phyloP scores from a whole-genome alignment of 2,329 filamentous ascomycete species.

The Microdochium bolleyi region DNA sequence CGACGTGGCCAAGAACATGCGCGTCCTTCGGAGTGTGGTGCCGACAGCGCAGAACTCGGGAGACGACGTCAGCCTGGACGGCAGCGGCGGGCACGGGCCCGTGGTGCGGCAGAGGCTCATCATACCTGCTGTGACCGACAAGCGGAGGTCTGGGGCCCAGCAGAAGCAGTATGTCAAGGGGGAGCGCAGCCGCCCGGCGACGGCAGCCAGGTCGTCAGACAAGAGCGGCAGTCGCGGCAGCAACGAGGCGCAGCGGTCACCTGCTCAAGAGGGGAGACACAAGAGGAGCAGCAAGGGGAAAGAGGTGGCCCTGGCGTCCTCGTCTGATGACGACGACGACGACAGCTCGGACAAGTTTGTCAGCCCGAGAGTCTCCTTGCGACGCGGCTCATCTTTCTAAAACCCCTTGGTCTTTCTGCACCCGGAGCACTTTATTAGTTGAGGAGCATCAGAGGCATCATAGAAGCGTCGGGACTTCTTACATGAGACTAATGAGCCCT shows the following conservation, averaged over 20 bases:
- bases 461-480: too few species aligned
- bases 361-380: neutral
- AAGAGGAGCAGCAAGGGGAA: neutral
- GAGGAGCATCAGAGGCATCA: too few species aligned
- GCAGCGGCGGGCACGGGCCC: conserved; percentile 4
- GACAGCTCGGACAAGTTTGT: neutral
- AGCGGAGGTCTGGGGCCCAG: neutral
- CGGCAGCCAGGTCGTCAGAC: neutral
- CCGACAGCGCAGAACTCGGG: conserved; percentile 45
- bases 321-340: neutral
- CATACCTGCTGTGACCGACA: conserved; percentile 13
- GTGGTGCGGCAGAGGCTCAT: conserved; percentile 1
- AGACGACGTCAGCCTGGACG: conserved; percentile 25
- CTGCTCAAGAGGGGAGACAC: neutral
- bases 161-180: neutral
- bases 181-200: neutral
- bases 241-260: neutral
- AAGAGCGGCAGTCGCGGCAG: neutral
- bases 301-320: neutral
- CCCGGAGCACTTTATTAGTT: too few species aligned
- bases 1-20: conserved; percentile 77
- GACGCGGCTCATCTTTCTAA: neutral
- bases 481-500: too few species aligned
- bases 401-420: too few species aligned
- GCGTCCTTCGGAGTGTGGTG: conserved; percentile 44